Conservation (phyloP, 768 basidiomycete species). For the Suillus americanus region DNA sequence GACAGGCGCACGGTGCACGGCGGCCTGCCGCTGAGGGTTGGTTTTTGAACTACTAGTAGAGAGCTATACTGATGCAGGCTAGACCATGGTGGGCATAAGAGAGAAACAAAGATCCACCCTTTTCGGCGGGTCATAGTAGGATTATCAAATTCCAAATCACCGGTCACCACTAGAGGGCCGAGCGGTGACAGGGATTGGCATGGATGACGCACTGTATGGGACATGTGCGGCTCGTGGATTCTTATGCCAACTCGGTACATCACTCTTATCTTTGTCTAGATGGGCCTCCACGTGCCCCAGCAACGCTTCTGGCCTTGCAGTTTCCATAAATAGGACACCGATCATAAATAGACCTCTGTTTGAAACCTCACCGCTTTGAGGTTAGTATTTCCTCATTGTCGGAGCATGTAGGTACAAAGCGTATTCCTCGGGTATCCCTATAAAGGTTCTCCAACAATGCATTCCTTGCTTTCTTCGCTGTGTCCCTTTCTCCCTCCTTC, state of each 20-base stretch:
- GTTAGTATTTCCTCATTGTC: slow-evolving; percentile 7
- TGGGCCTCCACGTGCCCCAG: not conserved
- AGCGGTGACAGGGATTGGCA: not conserved
- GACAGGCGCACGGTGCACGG: no score
- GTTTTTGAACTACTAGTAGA: no score
- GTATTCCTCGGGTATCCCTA: slow-evolving; percentile 1
- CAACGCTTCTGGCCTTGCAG: not conserved
- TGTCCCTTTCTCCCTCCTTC: not conserved
- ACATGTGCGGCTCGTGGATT: not conserved
- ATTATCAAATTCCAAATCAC: not conserved
- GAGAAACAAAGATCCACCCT: not conserved
- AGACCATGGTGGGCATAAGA: not conserved
- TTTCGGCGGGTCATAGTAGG: not conserved
- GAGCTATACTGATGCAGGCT: not conserved
- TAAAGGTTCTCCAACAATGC: slow-evolving; percentile 1
- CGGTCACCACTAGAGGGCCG: no score
- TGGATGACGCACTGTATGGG: not conserved
- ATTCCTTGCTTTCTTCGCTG: not conserved
- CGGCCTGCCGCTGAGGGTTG: not conserved
- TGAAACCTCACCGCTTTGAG: slow-evolving; percentile 7
- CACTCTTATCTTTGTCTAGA: not conserved
- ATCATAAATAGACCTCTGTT: not conserved
- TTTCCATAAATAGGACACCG: slow-evolving; percentile 2
- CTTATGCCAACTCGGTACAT: no score
- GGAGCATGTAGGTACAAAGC: slow-evolving; percentile 10